Conservation (phyloP, 2,329 filamentous ascomycete genomes). For the Chaetoscypha palmicola region DNA sequence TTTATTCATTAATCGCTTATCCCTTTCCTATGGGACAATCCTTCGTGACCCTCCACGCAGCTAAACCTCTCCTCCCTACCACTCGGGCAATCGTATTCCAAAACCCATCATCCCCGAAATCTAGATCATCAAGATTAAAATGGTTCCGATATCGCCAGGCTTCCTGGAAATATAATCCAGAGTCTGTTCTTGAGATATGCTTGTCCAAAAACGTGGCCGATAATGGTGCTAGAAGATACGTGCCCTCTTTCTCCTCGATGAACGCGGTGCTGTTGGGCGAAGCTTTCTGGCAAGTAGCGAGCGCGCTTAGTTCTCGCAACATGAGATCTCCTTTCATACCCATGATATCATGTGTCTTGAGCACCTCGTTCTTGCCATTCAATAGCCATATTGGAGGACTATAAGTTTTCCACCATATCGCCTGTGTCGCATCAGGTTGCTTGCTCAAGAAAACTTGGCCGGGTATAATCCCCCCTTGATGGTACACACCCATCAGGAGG, state of each 20-base stretch:
- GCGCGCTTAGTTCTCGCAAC: constrained; percentile 48
- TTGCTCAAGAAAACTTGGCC: constrained; percentile 68
- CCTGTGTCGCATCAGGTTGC: constrained; percentile 57
- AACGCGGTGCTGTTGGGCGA: constrained; percentile 47
- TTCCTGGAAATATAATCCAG: constrained; percentile 57
- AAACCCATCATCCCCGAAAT: constrained; percentile 70
- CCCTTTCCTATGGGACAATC: constrained; percentile 12
- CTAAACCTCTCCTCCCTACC: constrained; percentile 54
- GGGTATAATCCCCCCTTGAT: constrained; percentile 72
- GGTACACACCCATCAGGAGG: constrained; percentile 70
- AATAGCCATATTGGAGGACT: constrained; percentile 75
- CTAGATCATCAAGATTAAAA: constrained; percentile 72
- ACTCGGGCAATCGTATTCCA: constrained; percentile 64
- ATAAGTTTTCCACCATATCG: constrained; percentile 79
- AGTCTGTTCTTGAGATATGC: constrained; percentile 41
- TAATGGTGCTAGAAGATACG: constrained; percentile 65
- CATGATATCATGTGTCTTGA: constrained; percentile 69
- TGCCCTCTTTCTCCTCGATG: constrained; percentile 55
- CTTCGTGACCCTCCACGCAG: constrained; percentile 56
- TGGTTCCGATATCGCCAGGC: constrained; percentile 63
- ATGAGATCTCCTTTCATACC: constrained; percentile 57
- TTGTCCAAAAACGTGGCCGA: constrained; percentile 65
- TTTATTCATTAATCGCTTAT: neutral
- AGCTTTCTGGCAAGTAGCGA: constrained; percentile 55
- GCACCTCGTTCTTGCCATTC: constrained; percentile 64